These are phyloP conservation scores for Arxiozyma heterogenica DNA, from an alignment of 1,139 yeast species.

Conservation along the genomic window DNA sequence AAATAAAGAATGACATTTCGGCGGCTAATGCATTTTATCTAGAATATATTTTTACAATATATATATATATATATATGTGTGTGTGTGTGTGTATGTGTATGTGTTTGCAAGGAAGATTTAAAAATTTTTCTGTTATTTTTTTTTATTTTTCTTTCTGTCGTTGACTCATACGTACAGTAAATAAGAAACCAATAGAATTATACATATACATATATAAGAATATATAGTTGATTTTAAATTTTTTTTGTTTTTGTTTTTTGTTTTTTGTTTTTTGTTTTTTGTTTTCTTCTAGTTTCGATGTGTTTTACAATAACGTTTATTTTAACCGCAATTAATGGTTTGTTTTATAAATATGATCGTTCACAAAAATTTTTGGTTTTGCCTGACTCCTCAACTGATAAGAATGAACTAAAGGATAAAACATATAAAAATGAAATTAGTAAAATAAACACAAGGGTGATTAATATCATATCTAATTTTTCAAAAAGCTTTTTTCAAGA, in stretches of 20 bases:
- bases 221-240: background rate
- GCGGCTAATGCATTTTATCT: no score
- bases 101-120: no score
- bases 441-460: background rate
- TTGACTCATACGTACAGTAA: no score
- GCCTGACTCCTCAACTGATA: conserved; percentile 9
- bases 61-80: no score
- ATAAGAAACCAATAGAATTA: no score
- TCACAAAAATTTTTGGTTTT: conserved; percentile 18
- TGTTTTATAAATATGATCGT: conserved; percentile 21
- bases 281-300: no score
- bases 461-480: conserved; percentile 14
- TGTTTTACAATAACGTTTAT: conserved; percentile 27
- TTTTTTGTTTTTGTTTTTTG: background rate
- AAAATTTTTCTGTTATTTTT: no score
- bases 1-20: no score
- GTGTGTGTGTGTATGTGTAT: no score
- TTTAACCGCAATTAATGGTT: conserved; percentile 25
- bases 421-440: conserved; percentile 12
- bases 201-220: background rate
- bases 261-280: background rate
- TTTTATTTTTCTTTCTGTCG: no score
- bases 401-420: conserved; percentile 2
- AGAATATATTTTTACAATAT: no score
- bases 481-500: conserved; percentile 18